Evolutionary conservation across 2,329 filamentous ascomycete genomes (phyloP).

Genomic region (Cordyceps cicadae): DNA sequence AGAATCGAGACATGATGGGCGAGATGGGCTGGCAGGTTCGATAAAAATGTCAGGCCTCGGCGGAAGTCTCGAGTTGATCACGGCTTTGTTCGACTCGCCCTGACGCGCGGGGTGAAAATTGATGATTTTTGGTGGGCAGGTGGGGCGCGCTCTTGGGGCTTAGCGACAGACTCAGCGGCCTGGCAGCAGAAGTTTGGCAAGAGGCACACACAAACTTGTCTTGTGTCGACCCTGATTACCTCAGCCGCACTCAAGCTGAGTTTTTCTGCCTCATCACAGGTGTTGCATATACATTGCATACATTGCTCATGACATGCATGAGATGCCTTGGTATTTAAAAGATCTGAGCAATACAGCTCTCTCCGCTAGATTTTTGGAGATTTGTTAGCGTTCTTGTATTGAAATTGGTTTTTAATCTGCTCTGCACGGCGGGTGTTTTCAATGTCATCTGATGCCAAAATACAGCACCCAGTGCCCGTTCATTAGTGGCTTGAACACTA

Average conservation of each 20-base stretch:
- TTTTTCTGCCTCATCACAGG: background rate
- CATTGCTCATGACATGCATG: background rate
- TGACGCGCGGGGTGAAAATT: slow-evolving; percentile 25
- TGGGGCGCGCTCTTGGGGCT: slow-evolving; percentile 31
- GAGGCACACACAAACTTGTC: slow-evolving; percentile 9
- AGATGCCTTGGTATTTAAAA: too few relatives aligned
- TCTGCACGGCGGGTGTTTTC: too few relatives aligned
- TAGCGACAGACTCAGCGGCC: slow-evolving; percentile 21
- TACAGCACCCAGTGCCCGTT: too few relatives aligned
- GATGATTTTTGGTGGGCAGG: slow-evolving; percentile 35
- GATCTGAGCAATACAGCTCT: too few relatives aligned
- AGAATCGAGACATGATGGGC: slow-evolving; percentile 87
- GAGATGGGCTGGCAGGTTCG: slow-evolving; percentile 11
- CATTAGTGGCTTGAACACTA: background rate
- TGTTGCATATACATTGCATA: background rate
- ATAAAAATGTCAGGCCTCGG: slow-evolving; percentile 5
- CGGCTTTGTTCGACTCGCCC: slow-evolving; percentile 15
- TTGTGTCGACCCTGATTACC: slow-evolving; percentile 12
- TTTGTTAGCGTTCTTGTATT: too few relatives aligned
- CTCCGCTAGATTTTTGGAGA: too few relatives aligned
- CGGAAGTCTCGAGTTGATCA: slow-evolving; percentile 6
- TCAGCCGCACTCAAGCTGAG: slow-evolving; percentile 4
- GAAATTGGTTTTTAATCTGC: background rate
- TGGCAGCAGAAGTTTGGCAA: background rate
- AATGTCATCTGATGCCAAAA: too few relatives aligned